Evolutionary conservation across 305 asterid species (phyloP).

Genomic region (Fraxinus dipetala): DNA sequence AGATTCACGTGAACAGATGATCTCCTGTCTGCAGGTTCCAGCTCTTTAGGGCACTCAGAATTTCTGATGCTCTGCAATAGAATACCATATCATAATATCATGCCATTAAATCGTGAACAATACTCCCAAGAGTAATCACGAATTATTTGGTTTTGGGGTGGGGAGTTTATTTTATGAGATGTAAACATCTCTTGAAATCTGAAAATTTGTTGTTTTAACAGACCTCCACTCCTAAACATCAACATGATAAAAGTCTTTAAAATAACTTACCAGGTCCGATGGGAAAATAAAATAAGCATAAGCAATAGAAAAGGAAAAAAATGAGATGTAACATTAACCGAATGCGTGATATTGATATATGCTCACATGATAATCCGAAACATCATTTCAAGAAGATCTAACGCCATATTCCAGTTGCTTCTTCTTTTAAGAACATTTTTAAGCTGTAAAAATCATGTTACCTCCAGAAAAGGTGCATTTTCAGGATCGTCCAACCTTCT

Average conservation of each 20-base stretch:
- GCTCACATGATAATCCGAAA: neutral
- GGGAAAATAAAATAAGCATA: neutral
- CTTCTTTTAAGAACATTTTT: neutral
- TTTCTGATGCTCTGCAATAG: slow-evolving; percentile 68
- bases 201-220: slow-evolving; percentile 1
- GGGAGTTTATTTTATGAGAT: neutral
- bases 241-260: neutral
- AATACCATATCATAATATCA: slow-evolving; percentile 5
- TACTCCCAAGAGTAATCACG: neutral
- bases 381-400: neutral
- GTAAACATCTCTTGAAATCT: neutral
- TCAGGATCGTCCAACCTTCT: slow-evolving; percentile 90
- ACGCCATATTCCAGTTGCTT: neutral
- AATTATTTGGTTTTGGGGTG: neutral
- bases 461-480: slow-evolving; percentile 81
- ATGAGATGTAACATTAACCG: neutral
- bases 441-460: slow-evolving; percentile 21
- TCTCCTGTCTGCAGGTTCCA: slow-evolving; percentile 70
- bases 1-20: slow-evolving; percentile 73
- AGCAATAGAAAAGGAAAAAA: neutral
- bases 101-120: slow-evolving; percentile 12
- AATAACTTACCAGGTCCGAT: neutral
- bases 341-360: neutral
- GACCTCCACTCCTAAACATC: neutral
- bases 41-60: slow-evolving; percentile 86